phyloP scores from a whole-genome alignment of 192 early-diverging fungal genomes.

The Phycomyces nitens region DNA sequence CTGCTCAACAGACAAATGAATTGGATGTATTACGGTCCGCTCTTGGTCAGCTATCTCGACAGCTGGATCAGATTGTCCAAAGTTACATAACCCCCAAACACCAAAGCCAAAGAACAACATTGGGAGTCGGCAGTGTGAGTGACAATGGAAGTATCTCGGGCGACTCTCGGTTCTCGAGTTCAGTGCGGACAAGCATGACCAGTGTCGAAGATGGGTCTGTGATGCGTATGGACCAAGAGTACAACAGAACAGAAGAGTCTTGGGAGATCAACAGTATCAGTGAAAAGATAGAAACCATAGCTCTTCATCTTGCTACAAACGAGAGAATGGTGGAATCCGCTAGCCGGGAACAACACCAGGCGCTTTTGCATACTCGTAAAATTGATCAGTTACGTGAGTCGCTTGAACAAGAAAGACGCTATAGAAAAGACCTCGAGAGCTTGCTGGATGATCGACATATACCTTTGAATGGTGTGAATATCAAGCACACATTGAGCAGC shows the following conservation, averaged over 20 bases:
- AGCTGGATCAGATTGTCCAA: not conserved
- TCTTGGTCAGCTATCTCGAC: not conserved
- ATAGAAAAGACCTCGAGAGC: too few species aligned
- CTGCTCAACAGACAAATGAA: not conserved
- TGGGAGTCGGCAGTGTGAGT: not conserved
- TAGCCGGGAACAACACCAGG: not conserved
- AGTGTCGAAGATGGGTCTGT: not conserved
- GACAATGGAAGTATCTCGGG: constrained; percentile 1
- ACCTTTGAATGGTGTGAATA: too few species aligned
- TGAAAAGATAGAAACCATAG: not conserved
- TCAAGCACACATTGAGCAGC: too few species aligned
- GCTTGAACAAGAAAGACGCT: not conserved
- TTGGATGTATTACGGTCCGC: not conserved
- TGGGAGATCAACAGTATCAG: not conserved
- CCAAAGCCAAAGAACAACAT: not conserved
- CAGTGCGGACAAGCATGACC: not conserved
- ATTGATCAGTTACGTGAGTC: not conserved
- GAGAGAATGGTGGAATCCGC: not conserved
- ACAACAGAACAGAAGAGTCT: not conserved
- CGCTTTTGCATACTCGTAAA: not conserved
- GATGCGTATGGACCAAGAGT: not conserved
- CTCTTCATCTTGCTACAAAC: not conserved
- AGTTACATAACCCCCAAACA: not conserved
- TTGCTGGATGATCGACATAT: too few species aligned
- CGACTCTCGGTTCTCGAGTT: not conserved